Evolutionary conservation across 2,329 filamentous ascomycete genomes (phyloP).

Genomic region (Canariomyces notabilis): DNA sequence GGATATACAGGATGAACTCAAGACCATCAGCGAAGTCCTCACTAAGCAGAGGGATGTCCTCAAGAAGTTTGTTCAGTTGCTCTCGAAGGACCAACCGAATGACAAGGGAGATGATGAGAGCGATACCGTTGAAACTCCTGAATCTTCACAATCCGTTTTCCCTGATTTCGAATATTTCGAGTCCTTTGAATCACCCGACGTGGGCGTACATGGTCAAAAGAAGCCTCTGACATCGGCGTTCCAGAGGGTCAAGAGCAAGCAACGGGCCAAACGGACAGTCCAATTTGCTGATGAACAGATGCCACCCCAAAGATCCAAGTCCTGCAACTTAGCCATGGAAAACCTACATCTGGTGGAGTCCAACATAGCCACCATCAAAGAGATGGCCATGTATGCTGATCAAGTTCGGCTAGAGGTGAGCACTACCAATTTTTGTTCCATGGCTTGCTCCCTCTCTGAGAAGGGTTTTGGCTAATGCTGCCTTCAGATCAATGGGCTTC

Average conservation of each 20-base stretch:
- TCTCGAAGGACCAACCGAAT: neutral
- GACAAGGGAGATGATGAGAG: too few relatives aligned
- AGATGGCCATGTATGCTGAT: conserved; percentile 10
- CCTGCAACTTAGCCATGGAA: neutral
- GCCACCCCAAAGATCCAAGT: neutral
- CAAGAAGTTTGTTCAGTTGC: neutral
- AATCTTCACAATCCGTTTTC: neutral
- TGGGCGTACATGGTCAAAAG: neutral
- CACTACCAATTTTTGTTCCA: too few relatives aligned
- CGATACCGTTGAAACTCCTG: neutral
- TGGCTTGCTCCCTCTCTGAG: too few relatives aligned
- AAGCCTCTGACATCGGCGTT: neutral
- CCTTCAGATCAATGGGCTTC: conserved; percentile 7
- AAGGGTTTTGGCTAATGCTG: neutral
- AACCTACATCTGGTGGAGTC: conserved; percentile 1
- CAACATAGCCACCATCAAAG: conserved; percentile 5
- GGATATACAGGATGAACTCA: conserved; percentile 14
- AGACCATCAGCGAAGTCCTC: conserved; percentile 7
- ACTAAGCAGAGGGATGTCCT: conserved; percentile 4
- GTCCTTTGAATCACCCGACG: neutral
- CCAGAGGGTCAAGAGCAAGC: neutral
- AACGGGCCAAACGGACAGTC: neutral
- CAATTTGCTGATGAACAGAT: neutral
- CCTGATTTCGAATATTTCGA: neutral
- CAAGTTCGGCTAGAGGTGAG: conserved; percentile 7